Conservation (phyloP, 768 basidiomycete genomes). For the Amylocystis lapponica region DNA sequence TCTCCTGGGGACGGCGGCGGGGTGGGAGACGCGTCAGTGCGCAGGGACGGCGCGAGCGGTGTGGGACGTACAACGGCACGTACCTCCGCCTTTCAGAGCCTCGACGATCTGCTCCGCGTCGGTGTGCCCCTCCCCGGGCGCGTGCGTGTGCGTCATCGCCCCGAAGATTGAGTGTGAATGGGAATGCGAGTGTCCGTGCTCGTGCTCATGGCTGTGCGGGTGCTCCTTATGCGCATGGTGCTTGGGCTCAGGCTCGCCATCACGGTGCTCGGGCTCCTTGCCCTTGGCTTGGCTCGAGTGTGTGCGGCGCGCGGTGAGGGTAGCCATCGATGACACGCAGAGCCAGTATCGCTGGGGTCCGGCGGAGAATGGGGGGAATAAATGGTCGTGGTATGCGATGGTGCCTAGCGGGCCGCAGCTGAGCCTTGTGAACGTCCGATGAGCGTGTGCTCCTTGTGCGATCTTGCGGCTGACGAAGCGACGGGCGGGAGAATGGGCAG, state of each 20-base stretch:
- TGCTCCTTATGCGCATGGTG: constrained; percentile 37
- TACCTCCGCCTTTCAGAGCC: constrained; percentile 62
- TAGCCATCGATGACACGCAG: constrained; percentile 1
- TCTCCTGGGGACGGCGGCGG: constrained; percentile 46
- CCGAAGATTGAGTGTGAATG: constrained; percentile 61
- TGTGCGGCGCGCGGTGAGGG: constrained; percentile 6
- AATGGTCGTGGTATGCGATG: no score
- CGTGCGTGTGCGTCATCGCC: constrained; percentile 47
- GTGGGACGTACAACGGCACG: constrained; percentile 19
- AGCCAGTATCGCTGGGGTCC: no score
- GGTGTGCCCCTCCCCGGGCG: constrained; percentile 54
- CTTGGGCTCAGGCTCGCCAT: constrained; percentile 24
- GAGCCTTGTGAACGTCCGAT: not conserved
- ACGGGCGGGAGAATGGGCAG: not conserved
- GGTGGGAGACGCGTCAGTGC: not conserved
- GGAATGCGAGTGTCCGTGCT: constrained; percentile 42
- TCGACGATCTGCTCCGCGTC: constrained; percentile 65
- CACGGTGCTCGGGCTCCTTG: constrained; percentile 16
- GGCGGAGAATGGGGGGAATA: no score
- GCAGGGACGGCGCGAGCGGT: not conserved
- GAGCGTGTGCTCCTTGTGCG: constrained; percentile 2
- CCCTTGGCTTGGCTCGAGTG: constrained; percentile 17
- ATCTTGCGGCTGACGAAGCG: not conserved
- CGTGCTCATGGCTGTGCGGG: no score
- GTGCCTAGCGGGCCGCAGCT: no score